Evolutionary conservation across 495 filamentous ascomycete species (phyloP), one percentile per base, ranked within the genome.

Genomic region (Aspergillus carlsbadensis): DNA sequence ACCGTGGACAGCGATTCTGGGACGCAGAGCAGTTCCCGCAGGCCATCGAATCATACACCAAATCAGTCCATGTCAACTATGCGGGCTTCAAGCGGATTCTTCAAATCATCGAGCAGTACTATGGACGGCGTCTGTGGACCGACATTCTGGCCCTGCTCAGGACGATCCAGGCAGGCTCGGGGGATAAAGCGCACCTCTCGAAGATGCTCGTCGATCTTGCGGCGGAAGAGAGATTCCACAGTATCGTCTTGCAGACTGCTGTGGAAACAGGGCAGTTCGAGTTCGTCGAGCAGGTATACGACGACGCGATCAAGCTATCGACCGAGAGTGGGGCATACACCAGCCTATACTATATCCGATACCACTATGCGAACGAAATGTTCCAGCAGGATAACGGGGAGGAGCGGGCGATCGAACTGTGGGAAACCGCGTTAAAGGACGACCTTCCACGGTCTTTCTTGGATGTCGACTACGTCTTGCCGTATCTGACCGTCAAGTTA

Each of bases 81-180:
- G 52, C 42, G 1, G 56, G 52, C 1, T 59, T 47, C 37, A 55
- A 57, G 10, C 63, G 53, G 15, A 65, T 64, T 40, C 43, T 66
- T 15, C 54, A 47, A 5, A 62, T 69, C 1, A 59, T 74, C 10
- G 57, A 51, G 18, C 58, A 57, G 13, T 74, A 74, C 35, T 60
- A 66, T 20, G 47, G 58, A 5, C 37, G 52, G 17, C 44, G 45
- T 5, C 60, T 63, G 14, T 70, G 66, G 68, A 18, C 26, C 11
- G 71, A 74, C 44, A 62, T 72, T 26, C 54, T 70, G 14, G 58
- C 58, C 0, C 58, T 74, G 11, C 58, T 72, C 21, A 65, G 69
- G 17, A 66, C 60, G 2, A 45, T 72, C 37, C 67, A 70, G 22
- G 29, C 48, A 1, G 29, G 50, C 57, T 39, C 64, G 41, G 21